A percentile compares a stretch with the other conserved stretches of the same genome.
Evolutionary conservation across 495 filamentous ascomycete genomes (phyloP).

Genomic region (Xylaria nigripes): DNA sequence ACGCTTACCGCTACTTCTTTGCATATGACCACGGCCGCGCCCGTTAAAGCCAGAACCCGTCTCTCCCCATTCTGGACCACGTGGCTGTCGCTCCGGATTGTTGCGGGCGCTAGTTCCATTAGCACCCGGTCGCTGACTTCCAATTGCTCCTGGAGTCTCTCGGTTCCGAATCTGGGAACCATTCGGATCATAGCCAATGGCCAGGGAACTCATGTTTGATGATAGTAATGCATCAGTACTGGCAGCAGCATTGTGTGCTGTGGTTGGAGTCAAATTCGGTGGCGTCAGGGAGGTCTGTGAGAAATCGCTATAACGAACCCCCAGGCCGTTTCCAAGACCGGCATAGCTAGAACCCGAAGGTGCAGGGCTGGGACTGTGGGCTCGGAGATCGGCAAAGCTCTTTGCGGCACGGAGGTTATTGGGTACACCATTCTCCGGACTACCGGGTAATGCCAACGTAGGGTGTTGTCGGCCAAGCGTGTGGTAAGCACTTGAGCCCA

Average conservation of each 20-base stretch:
- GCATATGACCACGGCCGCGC: constrained; percentile 66
- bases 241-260: constrained; percentile 49
- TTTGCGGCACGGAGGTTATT: constrained; percentile 88
- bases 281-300: constrained; percentile 52
- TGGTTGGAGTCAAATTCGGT: constrained; percentile 68
- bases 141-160: constrained; percentile 63
- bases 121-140: constrained; percentile 71
- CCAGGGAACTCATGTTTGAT: constrained; percentile 49
- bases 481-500: constrained; percentile 55
- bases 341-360: constrained; percentile 81
- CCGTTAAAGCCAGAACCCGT: constrained; percentile 55
- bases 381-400: constrained; percentile 91
- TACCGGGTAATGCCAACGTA: constrained; percentile 76
- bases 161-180: constrained; percentile 29
- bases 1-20: constrained; percentile 62
- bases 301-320: constrained; percentile 45
- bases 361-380: constrained; percentile 89
- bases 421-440: constrained; percentile 52
- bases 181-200: constrained; percentile 54
- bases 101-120: constrained; percentile 56
- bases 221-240: constrained; percentile 50
- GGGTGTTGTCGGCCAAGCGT: constrained; percentile 69
- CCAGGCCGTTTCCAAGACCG: constrained; percentile 37
- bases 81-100: constrained; percentile 73
- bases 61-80: constrained; percentile 68